phyloP scores from a whole-genome alignment of 495 filamentous ascomycete species.

The Talaromyces borbonicus region DNA sequence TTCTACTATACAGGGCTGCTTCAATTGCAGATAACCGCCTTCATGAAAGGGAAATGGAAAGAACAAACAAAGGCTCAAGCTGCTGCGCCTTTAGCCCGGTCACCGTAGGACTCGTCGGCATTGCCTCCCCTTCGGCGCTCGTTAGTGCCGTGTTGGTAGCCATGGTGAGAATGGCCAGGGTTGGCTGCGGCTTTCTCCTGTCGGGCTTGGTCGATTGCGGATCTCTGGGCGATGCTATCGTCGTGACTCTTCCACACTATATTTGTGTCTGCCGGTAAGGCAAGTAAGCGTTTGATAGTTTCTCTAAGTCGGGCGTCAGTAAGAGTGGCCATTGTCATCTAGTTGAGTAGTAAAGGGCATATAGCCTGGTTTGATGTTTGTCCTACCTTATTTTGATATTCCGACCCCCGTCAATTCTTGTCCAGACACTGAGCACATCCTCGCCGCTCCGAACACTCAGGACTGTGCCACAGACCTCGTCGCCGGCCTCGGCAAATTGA shows the following conservation, averaged over 20 bases:
- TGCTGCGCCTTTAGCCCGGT: constrained; percentile 33
- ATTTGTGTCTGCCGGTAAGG: constrained; percentile 77
- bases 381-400: constrained; percentile 93
- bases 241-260: constrained; percentile 92
- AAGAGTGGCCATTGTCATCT: too few species aligned
- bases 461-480: constrained; percentile 91
- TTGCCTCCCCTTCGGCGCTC: constrained; percentile 38
- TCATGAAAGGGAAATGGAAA: too few species aligned
- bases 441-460: constrained; percentile 91
- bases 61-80: constrained; percentile 19
- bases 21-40: constrained; percentile 15
- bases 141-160: constrained; percentile 18
- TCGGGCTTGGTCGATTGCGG: constrained; percentile 70
- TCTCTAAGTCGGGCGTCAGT: constrained; percentile 46
- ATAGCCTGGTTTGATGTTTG: too few species aligned
- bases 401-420: constrained; percentile 77
- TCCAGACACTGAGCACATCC: constrained; percentile 97
- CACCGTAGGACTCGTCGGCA: constrained; percentile 34
- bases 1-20: constrained; percentile 38
- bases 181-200: constrained; percentile 57
- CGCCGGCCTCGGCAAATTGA: constrained; percentile 86
- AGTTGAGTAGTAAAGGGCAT: too few species aligned
- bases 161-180: constrained; percentile 32
- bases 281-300: constrained; percentile 81
- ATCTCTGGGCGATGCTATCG: constrained; percentile 69